Evolutionary conservation across 805 yeast species (phyloP).

Genomic region (Candida lessepsii): DNA sequence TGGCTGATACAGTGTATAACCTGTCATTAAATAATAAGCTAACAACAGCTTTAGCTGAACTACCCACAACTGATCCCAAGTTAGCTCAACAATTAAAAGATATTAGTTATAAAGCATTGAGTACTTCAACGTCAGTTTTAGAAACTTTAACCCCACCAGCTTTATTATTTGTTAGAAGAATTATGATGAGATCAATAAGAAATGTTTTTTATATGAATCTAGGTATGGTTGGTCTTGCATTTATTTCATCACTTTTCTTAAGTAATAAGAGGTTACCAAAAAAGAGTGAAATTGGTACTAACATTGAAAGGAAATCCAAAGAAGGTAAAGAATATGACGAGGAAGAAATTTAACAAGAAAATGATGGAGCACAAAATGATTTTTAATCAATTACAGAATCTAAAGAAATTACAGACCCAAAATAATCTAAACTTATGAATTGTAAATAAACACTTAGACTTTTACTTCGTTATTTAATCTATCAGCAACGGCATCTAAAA

Average conservation of each 20-base stretch:
- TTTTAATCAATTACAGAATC: too few species aligned
- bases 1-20: slow-evolving; percentile 12
- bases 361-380: too few species aligned
- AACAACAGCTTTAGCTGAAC: slow-evolving; percentile 7
- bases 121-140: slow-evolving; percentile 8
- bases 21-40: slow-evolving; percentile 11
- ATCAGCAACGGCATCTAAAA: slow-evolving; percentile 72
- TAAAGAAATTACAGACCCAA: too few species aligned
- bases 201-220: slow-evolving; percentile 41
- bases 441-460: not conserved
- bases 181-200: slow-evolving; percentile 35
- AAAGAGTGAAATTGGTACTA: slow-evolving; percentile 5
- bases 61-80: slow-evolving; percentile 11
- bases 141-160: slow-evolving; percentile 21
- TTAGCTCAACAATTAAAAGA: slow-evolving; percentile 8
- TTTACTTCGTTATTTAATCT: slow-evolving; percentile 37
- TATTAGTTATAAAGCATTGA: slow-evolving; percentile 7
- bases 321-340: not conserved
- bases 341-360: too few species aligned
- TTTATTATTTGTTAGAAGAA: slow-evolving; percentile 21
- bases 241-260: slow-evolving; percentile 29
- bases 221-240: slow-evolving; percentile 34
- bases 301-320: not conserved
- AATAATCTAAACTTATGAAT: too few species aligned
- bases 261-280: slow-evolving; percentile 34